phyloP scores from a whole-genome alignment of 306 rosid species.

The Pyrus bretschneideri region DNA sequence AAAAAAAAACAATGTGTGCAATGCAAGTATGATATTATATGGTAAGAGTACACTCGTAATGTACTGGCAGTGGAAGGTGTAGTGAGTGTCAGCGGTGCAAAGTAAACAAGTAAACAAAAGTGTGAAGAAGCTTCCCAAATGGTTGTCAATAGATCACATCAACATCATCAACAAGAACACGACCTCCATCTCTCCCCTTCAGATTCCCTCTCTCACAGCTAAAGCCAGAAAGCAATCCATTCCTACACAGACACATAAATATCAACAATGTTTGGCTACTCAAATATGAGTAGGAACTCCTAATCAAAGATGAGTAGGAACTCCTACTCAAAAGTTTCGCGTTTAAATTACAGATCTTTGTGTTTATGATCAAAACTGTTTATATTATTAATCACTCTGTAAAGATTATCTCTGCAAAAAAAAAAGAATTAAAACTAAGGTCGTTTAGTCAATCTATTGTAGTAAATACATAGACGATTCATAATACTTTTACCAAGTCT shows the following conservation, averaged over 20 bases:
- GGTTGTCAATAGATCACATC: slow-evolving; percentile 1
- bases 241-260: neutral
- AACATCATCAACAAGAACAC: neutral
- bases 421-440: no score
- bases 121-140: slow-evolving; percentile 35
- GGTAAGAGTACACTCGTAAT: neutral
- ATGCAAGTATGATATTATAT: neutral
- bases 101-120: neutral
- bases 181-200: neutral
- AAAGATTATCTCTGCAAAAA: no score
- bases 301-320: no score
- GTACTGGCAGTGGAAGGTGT: neutral
- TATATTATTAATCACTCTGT: no score
- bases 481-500: no score
- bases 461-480: no score
- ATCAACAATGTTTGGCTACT: no score
- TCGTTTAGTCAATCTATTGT: no score
- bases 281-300: no score
- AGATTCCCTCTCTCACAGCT: neutral
- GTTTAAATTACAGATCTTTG: no score
- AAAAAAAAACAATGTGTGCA: neutral
- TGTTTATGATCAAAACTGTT: no score
- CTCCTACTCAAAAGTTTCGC: no score
- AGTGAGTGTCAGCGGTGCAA: neutral
- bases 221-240: neutral